phyloP scores from a whole-genome alignment of 495 filamentous ascomycete genomes.

The Darksidea phi region DNA sequence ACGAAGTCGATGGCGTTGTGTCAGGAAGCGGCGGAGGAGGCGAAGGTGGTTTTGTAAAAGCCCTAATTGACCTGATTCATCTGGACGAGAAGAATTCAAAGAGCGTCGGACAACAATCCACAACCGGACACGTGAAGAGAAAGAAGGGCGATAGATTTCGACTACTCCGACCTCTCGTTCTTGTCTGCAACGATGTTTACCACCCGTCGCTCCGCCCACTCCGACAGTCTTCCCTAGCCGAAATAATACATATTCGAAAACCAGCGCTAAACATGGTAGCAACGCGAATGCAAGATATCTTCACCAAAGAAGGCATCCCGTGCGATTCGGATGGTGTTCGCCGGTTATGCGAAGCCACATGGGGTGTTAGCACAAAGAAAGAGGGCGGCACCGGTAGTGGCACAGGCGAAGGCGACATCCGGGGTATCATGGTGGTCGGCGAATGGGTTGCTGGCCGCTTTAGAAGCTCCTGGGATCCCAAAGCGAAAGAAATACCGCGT shows the following conservation, averaged over 20 bases:
- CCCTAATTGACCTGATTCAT: constrained; percentile 81
- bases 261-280: constrained; percentile 86
- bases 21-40: constrained; percentile 68
- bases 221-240: constrained; percentile 74
- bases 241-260: constrained; percentile 89
- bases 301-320: constrained; percentile 79
- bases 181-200: constrained; percentile 98
- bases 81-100: constrained; percentile 77
- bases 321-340: constrained; percentile 85
- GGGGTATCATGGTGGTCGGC: constrained; percentile 87
- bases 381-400: constrained; percentile 53
- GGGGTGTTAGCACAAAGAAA: constrained; percentile 73
- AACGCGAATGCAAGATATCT: constrained; percentile 73
- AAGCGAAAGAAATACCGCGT: constrained; percentile 37
- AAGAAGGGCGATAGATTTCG: constrained; percentile 77
- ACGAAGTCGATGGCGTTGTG: constrained; percentile 94
- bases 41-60: constrained; percentile 90
- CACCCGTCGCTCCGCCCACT: constrained; percentile 82
- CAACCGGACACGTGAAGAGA: constrained; percentile 48
- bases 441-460: constrained; percentile 92
- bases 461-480: constrained; percentile 50
- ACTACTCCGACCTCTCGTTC: constrained; percentile 79
- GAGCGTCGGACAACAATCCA: constrained; percentile 40
- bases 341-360: constrained; percentile 85
- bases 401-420: constrained; percentile 83